Percentiles rank a stretch among this genome's conserved stretches.
These are phyloP conservation scores for Hypoxylon rubiginosum DNA, from an alignment of 2,329 filamentous ascomycete species.

Conservation along the genomic window DNA sequence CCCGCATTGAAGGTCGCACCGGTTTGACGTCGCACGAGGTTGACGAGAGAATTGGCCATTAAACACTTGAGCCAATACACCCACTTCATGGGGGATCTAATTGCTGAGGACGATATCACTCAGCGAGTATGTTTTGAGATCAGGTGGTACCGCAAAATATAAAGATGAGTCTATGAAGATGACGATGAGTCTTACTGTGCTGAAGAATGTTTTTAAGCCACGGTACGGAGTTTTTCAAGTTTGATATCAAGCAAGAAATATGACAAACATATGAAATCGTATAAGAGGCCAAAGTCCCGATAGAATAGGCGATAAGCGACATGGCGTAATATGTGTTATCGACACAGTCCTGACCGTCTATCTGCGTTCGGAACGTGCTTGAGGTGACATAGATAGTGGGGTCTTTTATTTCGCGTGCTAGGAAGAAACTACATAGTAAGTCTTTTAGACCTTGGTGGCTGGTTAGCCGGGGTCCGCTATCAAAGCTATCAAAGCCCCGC, in stretches of 20 bases:
- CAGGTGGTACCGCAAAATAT: conserved; percentile 18
- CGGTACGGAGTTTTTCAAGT: not conserved
- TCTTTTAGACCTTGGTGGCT: not conserved
- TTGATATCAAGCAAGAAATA: not conserved
- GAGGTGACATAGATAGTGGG: conserved; percentile 31
- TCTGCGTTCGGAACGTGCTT: conserved; percentile 32
- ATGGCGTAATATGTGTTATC: not conserved
- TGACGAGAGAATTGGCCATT: conserved; percentile 16
- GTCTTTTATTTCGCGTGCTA: conserved; percentile 17
- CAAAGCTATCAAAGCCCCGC: not conserved
- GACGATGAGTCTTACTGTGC: not conserved
- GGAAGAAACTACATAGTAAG: conserved; percentile 5
- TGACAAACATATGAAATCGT: not conserved
- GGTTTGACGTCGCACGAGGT: conserved; percentile 19
- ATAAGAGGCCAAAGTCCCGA: not conserved
- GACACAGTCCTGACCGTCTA: not conserved
- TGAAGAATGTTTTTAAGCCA: not conserved
- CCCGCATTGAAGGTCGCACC: conserved; percentile 17
- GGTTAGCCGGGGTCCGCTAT: conserved; percentile 3
- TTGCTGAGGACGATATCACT: conserved; percentile 18
- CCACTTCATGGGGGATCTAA: conserved; percentile 1
- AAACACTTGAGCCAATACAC: conserved; percentile 6
- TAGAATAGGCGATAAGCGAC: not conserved
- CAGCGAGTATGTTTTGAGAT: conserved; percentile 21
- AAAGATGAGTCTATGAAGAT: not conserved